Evolutionary conservation across 2,329 filamentous ascomycete species (phyloP).

Genomic region (Alternaria novae-zelandiae): DNA sequence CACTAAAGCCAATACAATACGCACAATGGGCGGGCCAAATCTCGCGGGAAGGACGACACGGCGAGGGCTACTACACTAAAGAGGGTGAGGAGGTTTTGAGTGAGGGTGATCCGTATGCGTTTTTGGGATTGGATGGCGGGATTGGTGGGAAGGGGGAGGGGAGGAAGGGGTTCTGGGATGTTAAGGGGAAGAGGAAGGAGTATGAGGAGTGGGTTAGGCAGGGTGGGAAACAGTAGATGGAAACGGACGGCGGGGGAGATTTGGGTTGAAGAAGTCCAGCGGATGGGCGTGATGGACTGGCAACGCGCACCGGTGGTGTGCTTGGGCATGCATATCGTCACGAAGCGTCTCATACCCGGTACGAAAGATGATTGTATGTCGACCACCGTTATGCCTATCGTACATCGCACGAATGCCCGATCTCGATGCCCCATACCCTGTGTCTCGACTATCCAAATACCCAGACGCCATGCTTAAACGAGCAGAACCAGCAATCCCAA

Average conservation of each 20-base stretch:
- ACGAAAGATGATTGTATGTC: neutral
- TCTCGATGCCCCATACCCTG: neutral
- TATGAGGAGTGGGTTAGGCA: constrained; percentile 74
- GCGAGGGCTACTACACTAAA: constrained; percentile 62
- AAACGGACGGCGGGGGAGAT: neutral
- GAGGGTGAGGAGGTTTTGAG: constrained; percentile 71
- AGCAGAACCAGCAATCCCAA: neutral
- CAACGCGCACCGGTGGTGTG: neutral
- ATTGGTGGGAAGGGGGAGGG: constrained; percentile 69
- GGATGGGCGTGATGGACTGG: neutral
- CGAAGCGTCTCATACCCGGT: neutral
- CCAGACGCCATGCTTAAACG: constrained; percentile 22
- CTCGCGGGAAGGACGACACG: constrained; percentile 73
- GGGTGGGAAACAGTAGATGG: constrained; percentile 22
- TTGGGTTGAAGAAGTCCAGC: neutral
- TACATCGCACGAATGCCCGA: neutral
- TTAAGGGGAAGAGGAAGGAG: constrained; percentile 82
- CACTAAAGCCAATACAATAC: constrained; percentile 85
- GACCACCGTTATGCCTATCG: neutral
- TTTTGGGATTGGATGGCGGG: constrained; percentile 61
- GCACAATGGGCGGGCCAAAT: constrained; percentile 82
- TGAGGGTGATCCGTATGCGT: constrained; percentile 76
- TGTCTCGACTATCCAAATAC: neutral
- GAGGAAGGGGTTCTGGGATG: constrained; percentile 84
- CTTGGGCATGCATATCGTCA: neutral